phyloP scores from a whole-genome alignment of 768 basidiomycete species.

The Pulveroboletus sp. region DNA sequence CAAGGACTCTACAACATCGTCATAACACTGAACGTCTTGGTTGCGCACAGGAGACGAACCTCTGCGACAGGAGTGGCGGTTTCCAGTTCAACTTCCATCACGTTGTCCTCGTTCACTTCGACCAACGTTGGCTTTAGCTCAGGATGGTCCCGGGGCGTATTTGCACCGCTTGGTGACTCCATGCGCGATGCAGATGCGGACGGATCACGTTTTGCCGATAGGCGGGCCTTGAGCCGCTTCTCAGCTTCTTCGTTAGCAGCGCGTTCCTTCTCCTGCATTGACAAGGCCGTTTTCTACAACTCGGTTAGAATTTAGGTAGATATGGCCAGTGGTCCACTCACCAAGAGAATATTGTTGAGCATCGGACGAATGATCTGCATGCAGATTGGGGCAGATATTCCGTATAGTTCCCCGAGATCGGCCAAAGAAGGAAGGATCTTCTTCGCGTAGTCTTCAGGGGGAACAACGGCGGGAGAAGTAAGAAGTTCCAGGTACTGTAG shows the following conservation, averaged over 20 bases:
- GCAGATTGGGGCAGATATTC: constrained; percentile 80
- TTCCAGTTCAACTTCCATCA: constrained; percentile 53
- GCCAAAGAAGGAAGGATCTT: constrained; percentile 71
- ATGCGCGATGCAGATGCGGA: constrained; percentile 51
- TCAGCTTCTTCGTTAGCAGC: constrained; percentile 73
- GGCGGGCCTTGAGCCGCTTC: constrained; percentile 75
- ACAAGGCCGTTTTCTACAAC: constrained; percentile 55
- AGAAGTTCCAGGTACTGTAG: constrained; percentile 91
- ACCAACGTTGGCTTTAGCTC: constrained; percentile 24
- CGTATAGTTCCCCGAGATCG: constrained; percentile 73
- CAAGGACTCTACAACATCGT: constrained; percentile 57
- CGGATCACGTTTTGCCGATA: constrained; percentile 73
- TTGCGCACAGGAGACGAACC: constrained; percentile 10
- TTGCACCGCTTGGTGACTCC: constrained; percentile 53
- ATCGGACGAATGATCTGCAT: constrained; percentile 94
- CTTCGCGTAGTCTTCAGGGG: constrained; percentile 69
- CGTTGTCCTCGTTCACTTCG: constrained; percentile 42
- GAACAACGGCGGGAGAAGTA: constrained; percentile 64
- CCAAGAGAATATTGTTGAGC: constrained; percentile 60
- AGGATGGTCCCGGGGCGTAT: constrained; percentile 26
- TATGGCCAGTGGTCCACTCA: constrained; percentile 29
- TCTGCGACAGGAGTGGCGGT: constrained; percentile 25
- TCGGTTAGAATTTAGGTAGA: constrained; percentile 7
- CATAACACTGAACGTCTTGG: constrained; percentile 1
- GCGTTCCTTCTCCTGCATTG: constrained; percentile 65